Base-by-base conservation (phyloP, 1,284 basidiomycete genomes). In the Meira miltonrushii region DNA sequence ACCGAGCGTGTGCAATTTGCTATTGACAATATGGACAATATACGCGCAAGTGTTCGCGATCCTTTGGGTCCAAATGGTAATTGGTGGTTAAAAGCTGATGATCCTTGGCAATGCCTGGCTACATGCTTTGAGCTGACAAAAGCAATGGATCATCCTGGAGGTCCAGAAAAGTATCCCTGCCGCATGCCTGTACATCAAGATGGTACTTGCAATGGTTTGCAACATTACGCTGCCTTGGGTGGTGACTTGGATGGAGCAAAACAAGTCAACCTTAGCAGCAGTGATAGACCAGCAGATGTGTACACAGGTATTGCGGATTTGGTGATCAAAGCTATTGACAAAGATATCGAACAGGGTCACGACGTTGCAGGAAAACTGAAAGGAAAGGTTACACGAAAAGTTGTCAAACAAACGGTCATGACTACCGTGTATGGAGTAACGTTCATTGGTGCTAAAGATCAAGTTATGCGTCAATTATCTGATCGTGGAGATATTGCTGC, bases 341-440 rank as follows among this genome's bases (percentile, higher is more conserved):
- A 41, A 33, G 40, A 57, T 21, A 43, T 17, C 2, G 21, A 19
- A 48, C 3, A 21, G 46, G 46, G 46, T 5, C 7, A 21, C 2
- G 7, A 48, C 3, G 28, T 15, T 39, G 92, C 92, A 0, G 68
- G 81, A 55, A 71, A 89, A 67, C 82, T 96, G 17, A 66, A 83
- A 40, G 91, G 89, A 54, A 91, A 92, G 77, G 84, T 98, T 46
- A 84, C 90, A 7, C 82, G 95, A 50, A 98, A 99, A 80, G 88
- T 97, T 23, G 94, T 99, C 69, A 99, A 99, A 83, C 94, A 98
- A 82, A 97, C 94, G 17, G 90, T 97, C 69, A 99, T 99, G 95
- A 99, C 95, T 0, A 98, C 95, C 10, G 95, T 99, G 39, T 98
- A 99, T 78, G 94, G 93, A 46, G 94, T 98, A 21, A 99, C 94